These are phyloP conservation scores for Penicillium robsamsonii DNA, from an alignment of 495 filamentous ascomycete species.

Conservation along the genomic window DNA sequence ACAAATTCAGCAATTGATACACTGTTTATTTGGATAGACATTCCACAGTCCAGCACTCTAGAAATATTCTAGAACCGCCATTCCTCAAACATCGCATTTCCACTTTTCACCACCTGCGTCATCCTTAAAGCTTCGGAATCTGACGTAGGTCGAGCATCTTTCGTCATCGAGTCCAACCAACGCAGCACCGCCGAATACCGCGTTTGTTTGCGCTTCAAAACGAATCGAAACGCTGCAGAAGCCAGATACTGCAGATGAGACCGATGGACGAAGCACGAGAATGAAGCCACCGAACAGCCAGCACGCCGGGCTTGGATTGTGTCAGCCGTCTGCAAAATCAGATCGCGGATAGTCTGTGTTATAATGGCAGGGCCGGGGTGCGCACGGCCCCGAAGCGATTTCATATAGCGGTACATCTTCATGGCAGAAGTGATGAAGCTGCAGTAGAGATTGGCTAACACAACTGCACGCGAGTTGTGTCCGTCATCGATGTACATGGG, in stretches of 20 bases:
- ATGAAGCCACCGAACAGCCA: conserved; percentile 23
- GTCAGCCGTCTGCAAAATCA: conserved; percentile 61
- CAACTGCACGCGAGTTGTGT: conserved; percentile 68
- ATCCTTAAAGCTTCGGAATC: conserved; percentile 30
- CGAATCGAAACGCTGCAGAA: conserved; percentile 61
- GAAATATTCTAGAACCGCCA: conserved; percentile 39
- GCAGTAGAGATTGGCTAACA: conserved; percentile 69
- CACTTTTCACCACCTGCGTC: conserved; percentile 32
- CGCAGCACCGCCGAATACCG: conserved; percentile 56
- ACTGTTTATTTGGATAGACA: background rate
- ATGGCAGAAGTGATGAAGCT: conserved; percentile 74
- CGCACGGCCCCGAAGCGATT: conserved; percentile 54
- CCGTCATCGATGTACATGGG: conserved; percentile 85
- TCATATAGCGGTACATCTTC: conserved; percentile 80
- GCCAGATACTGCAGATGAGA: conserved; percentile 69
- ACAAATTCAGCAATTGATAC: background rate
- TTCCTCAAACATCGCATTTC: conserved; percentile 36
- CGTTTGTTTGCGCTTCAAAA: conserved; percentile 67
- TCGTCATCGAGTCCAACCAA: conserved; percentile 57
- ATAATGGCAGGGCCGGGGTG: conserved; percentile 55
- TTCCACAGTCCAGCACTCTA: background rate
- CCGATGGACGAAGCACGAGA: conserved; percentile 59
- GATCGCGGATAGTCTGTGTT: conserved; percentile 62
- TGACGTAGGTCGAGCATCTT: conserved; percentile 32
- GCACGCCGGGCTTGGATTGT: conserved; percentile 60